A percentile compares a stretch with the other conserved stretches of the same genome.
These are phyloP conservation scores for Hypoxylon lenormandii DNA, from an alignment of 495 filamentous ascomycete genomes.

Conservation along the genomic window DNA sequence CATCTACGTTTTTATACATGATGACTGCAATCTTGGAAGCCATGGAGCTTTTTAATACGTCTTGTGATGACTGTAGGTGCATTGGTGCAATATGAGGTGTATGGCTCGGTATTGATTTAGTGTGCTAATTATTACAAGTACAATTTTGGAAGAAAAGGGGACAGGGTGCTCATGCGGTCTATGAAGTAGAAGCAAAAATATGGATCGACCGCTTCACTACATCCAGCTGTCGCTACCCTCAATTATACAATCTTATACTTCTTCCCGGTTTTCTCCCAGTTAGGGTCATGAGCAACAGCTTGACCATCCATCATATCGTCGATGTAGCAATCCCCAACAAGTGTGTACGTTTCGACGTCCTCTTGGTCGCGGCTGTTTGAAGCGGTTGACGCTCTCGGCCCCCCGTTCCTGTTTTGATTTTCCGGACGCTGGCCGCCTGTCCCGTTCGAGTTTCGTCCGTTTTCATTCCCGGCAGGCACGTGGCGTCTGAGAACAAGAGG, in stretches of 20 bases:
- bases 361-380: not conserved
- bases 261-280: constrained; percentile 1
- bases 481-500: constrained; percentile 31
- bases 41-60: not conserved
- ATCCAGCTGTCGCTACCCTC: not conserved
- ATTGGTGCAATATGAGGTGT: not conserved
- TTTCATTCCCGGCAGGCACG: too few relatives aligned
- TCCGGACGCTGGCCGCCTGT: not conserved
- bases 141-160: too few relatives aligned
- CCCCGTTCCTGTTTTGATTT: not conserved
- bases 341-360: not conserved
- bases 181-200: too few relatives aligned
- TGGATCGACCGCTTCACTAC: too few relatives aligned
- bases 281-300: not conserved
- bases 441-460: not conserved
- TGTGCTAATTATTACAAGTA: too few relatives aligned
- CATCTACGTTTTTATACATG: constrained; percentile 11
- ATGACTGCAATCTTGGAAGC: not conserved
- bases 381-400: not conserved
- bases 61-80: not conserved
- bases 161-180: too few relatives aligned
- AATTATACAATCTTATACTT: constrained; percentile 11
- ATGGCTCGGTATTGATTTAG: too few relatives aligned
- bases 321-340: constrained; percentile 50
- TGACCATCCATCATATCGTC: constrained; percentile 51